Evolutionary conservation across 2,329 filamentous ascomycete genomes (phyloP).

Genomic region (Aschersonia sp.): DNA sequence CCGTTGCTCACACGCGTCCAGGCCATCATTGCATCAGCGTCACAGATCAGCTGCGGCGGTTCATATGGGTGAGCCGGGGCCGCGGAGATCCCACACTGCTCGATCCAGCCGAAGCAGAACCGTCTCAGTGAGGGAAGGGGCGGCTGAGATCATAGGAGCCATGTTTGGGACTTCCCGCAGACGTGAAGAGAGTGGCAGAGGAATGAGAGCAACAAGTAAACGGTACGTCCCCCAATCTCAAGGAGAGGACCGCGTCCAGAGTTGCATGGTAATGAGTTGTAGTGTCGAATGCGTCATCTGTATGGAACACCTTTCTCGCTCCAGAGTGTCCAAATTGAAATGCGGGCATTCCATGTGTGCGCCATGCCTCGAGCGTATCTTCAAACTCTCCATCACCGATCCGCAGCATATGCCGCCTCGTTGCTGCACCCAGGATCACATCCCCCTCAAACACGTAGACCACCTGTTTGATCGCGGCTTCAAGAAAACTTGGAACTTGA

Average conservation of each 20-base stretch:
- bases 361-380: conserved; percentile 57
- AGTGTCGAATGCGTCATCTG: conserved; percentile 64
- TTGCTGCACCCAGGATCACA: conserved; percentile 62
- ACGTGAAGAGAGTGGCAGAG: conserved; percentile 10
- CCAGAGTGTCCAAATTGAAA: conserved; percentile 53
- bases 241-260: background rate
- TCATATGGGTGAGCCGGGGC: conserved; percentile 3
- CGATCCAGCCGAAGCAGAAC: conserved; percentile 7
- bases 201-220: conserved; percentile 1
- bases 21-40: conserved; percentile 3
- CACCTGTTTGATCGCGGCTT: conserved; percentile 58
- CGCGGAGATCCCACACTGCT: conserved; percentile 6
- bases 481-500: conserved; percentile 68
- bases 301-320: conserved; percentile 48
- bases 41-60: conserved; percentile 8
- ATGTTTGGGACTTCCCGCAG: conserved; percentile 12
- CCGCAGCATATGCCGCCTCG: conserved; percentile 71
- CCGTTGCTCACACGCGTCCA: background rate
- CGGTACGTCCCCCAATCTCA: conserved; percentile 4
- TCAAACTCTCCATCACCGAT: conserved; percentile 62
- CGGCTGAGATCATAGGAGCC: conserved; percentile 13
- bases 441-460: conserved; percentile 64
- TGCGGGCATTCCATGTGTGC: conserved; percentile 77
- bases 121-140: conserved; percentile 6
- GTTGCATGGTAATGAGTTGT: background rate